Evolutionary conservation across 2,329 filamentous ascomycete species (phyloP).

Genomic region (Sporothrix variecibatus): DNA sequence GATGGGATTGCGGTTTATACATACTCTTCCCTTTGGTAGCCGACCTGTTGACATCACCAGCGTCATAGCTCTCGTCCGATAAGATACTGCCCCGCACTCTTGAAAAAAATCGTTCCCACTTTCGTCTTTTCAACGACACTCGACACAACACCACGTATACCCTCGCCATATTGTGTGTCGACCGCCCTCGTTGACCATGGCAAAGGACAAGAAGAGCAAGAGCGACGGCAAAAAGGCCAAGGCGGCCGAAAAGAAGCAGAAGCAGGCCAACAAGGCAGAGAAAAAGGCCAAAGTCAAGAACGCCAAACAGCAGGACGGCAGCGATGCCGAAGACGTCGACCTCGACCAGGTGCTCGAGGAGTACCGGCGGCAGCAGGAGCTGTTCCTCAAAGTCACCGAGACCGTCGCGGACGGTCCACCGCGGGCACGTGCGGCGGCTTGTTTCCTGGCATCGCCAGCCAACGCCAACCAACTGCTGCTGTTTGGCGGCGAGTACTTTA

Average conservation of each 20-base stretch:
- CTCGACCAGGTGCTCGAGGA: conserved; percentile 91
- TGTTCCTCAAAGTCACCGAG: conserved; percentile 92
- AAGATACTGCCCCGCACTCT: conserved; percentile 8
- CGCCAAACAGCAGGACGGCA: conserved; percentile 76
- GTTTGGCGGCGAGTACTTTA: conserved; percentile 95
- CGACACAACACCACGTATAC: background rate
- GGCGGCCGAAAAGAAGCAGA: conserved; percentile 66
- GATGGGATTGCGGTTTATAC: too few species aligned
- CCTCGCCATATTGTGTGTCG: too few species aligned
- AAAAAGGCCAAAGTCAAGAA: conserved; percentile 76
- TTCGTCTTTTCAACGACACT: background rate
- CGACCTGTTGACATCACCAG: background rate
- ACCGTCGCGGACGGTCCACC: conserved; percentile 70
- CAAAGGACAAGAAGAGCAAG: conserved; percentile 49
- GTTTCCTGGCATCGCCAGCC: conserved; percentile 79
- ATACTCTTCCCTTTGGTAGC: too few species aligned
- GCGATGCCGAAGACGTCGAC: conserved; percentile 89
- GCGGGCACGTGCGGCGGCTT: conserved; percentile 74
- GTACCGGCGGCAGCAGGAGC: conserved; percentile 89
- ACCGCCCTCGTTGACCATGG: conserved; percentile 38
- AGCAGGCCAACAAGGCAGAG: conserved; percentile 86
- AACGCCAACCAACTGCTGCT: conserved; percentile 86
- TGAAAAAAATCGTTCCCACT: conserved; percentile 14
- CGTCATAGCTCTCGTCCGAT: background rate
- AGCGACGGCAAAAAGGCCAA: conserved; percentile 49